Evolutionary conservation across 2,329 filamentous ascomycete genomes (phyloP), one percentile per base, ranked within the genome.

Genomic region (Rhynchosporium agropyri): DNA sequence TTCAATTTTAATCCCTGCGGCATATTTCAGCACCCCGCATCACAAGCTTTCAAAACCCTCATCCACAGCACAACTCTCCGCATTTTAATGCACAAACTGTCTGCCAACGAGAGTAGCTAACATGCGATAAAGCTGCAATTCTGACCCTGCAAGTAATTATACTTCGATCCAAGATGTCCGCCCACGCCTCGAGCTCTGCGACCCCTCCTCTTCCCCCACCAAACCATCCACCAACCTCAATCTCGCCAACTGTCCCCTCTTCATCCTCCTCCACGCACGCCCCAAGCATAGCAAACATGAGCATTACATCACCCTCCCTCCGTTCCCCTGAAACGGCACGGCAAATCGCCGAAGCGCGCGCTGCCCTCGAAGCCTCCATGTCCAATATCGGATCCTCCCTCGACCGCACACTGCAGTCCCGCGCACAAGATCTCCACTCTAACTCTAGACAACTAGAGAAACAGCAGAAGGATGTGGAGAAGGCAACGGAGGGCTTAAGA

Each of bases 341-440:
- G n/a, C 72, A 73, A 71, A 79, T 86, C 26, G 75, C 79, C 55
- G 81, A 86, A 72, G 85, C 86, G 45, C 84, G 85, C 66, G 75
- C 78, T 36, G 84, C 84, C 8, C 79, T 89, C 58, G 79, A 87
- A 40, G 86, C 85, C 28, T 83, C 83, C 53, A 73, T 75, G 61
- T 62, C 61, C 58, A 72, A 73, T 51, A 82, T 92, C 58, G 87
- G 88, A 71, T 88, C 89, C 74, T 84, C 87, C 69, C 81, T 92
- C 68, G 88, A 92, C 78, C 78, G 81, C 51, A 83, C 89, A 71
- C 83, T 93, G 56, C 83, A 85, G 68, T 82, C 83, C 62, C 88
- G 90, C 65, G 90, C 90, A 15, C 76, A 80, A 15, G 83, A 87
- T 67, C 80, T 95, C 58, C 90, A 94, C 78, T 76, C 79, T 60